These are phyloP conservation scores for Aspergillus quadricinctus DNA, from an alignment of 2,329 filamentous ascomycete genomes.

Conservation along the genomic window DNA sequence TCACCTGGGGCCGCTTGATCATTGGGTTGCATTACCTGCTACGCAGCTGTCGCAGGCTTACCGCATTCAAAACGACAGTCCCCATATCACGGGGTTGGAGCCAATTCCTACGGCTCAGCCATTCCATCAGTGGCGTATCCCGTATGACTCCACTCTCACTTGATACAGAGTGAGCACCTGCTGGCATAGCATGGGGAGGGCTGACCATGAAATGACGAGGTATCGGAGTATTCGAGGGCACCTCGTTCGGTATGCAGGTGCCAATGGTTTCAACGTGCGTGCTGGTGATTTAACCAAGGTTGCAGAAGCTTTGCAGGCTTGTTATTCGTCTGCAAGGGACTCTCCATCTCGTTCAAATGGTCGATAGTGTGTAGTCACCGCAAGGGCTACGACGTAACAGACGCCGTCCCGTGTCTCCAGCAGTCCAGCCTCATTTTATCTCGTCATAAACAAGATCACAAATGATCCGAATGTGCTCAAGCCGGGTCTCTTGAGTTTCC, in stretches of 20 bases:
- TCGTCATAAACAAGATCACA: background rate
- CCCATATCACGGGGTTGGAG: background rate
- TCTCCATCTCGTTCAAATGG: background rate
- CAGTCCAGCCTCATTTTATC: background rate
- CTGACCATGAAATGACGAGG: background rate
- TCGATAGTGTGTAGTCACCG: background rate
- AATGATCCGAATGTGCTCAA: background rate
- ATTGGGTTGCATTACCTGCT: conserved; percentile 6
- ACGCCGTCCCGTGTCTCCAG: background rate
- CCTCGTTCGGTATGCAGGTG: conserved; percentile 13
- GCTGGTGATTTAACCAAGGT: background rate
- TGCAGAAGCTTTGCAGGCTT: background rate
- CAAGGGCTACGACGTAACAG: background rate
- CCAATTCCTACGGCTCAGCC: background rate
- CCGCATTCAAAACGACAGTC: background rate
- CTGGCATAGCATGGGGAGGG: background rate
- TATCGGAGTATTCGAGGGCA: background rate
- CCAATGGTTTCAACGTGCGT: background rate
- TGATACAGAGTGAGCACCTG: background rate
- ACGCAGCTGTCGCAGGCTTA: background rate
- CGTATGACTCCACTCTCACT: background rate
- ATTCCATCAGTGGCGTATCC: background rate
- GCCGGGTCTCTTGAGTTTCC: background rate
- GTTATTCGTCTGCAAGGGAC: background rate
- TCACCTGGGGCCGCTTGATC: background rate